Conservation (phyloP, 495 filamentous ascomycete species). For the Talaromyces trachyspermus region DNA sequence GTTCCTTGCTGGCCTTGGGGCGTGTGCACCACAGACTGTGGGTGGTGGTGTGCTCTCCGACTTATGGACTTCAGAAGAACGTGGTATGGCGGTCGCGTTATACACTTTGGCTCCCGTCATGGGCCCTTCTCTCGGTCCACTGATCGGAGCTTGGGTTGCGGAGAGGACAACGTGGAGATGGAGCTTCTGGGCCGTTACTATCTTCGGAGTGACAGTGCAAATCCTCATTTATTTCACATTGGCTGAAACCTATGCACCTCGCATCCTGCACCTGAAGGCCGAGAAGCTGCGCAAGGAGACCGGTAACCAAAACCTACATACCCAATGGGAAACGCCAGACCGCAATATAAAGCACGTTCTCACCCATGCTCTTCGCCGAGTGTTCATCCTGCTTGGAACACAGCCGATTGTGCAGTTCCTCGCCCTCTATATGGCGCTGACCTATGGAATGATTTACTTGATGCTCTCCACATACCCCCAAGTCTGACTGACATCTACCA, state of each 20-base stretch:
- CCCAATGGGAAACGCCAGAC: slow-evolving; percentile 34
- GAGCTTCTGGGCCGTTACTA: slow-evolving; percentile 46
- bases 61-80: slow-evolving; percentile 41
- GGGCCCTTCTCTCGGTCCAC: slow-evolving; percentile 46
- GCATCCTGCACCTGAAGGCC: slow-evolving; percentile 48
- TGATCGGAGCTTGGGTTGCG: slow-evolving; percentile 45
- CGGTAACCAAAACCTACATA: slow-evolving; percentile 36
- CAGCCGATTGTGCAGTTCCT: slow-evolving; percentile 49
- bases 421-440: slow-evolving; percentile 51
- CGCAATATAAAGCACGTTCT: background rate
- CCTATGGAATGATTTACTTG: slow-evolving; percentile 62
- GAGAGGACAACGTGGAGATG: slow-evolving; percentile 51
- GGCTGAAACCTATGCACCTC: slow-evolving; percentile 52
- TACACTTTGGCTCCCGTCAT: slow-evolving; percentile 45
- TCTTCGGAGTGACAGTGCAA: slow-evolving; percentile 45
- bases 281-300: slow-evolving; percentile 46
- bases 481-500: slow-evolving; percentile 40
- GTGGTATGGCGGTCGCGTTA: slow-evolving; percentile 48
- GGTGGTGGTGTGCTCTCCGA: slow-evolving; percentile 34
- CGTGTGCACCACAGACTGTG: slow-evolving; percentile 42
- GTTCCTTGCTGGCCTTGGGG: slow-evolving; percentile 49
- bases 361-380: slow-evolving; percentile 26
- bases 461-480: too few relatives aligned
- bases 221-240: slow-evolving; percentile 44
- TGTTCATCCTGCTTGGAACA: slow-evolving; percentile 40